Evolutionary conservation across 768 basidiomycete genomes (phyloP).

Genomic region (Boletus barrowsii): DNA sequence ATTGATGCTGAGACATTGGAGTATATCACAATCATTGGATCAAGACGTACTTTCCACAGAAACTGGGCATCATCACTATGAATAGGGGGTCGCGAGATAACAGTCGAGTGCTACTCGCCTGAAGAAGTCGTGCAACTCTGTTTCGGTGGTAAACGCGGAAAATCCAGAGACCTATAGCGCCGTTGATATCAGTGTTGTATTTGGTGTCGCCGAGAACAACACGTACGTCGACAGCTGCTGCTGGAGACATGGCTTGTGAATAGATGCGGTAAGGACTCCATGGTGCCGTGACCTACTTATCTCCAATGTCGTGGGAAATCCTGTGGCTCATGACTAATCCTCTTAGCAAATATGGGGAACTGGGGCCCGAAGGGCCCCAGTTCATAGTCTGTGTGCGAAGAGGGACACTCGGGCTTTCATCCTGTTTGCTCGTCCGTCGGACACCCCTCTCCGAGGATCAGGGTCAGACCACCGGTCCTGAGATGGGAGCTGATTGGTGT

Average conservation of each 20-base stretch:
- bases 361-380: too few relatives aligned
- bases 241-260: conserved; percentile 17
- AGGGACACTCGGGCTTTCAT: too few relatives aligned
- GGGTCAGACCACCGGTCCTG: too few relatives aligned
- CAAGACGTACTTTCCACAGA: conserved; percentile 75
- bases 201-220: background rate
- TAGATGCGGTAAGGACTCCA: background rate
- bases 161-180: conserved; percentile 65
- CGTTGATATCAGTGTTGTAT: background rate
- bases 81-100: background rate
- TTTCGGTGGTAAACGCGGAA: conserved; percentile 59
- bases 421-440: too few relatives aligned
- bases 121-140: conserved; percentile 77
- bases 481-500: too few relatives aligned
- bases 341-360: too few relatives aligned
- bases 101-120: conserved; percentile 44
- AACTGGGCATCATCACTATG: conserved; percentile 40
- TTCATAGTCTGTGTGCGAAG: too few relatives aligned
- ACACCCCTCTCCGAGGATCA: too few relatives aligned
- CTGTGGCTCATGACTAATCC: too few relatives aligned
- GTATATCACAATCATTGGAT: background rate
- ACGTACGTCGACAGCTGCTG: conserved; percentile 37
- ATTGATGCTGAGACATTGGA: background rate
- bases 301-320: too few relatives aligned
- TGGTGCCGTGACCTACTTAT: too few relatives aligned